Conservation (phyloP, 108 stramenopile genomes). For the Parmales sp. region DNA sequence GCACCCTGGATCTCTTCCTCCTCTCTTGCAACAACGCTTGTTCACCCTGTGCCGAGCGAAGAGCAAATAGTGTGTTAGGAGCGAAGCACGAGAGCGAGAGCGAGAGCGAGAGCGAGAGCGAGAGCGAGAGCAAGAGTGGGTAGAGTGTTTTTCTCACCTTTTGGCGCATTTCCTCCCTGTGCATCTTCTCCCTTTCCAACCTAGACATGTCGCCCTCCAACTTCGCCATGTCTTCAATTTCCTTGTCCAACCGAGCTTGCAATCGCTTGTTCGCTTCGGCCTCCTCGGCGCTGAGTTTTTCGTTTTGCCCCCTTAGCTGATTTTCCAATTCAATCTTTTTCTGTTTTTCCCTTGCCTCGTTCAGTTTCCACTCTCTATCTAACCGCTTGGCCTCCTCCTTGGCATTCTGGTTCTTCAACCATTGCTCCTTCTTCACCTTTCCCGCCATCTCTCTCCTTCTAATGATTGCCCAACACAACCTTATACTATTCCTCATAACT, state of each 20-base stretch:
- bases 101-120: too few relatives aligned
- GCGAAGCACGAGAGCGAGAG: too few relatives aligned
- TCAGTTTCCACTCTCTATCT: constrained; percentile 1
- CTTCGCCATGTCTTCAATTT: constrained; percentile 6
- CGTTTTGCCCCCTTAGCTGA: not conserved
- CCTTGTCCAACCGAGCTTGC: not conserved
- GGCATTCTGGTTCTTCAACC: not conserved
- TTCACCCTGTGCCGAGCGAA: too few relatives aligned
- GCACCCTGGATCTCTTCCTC: too few relatives aligned
- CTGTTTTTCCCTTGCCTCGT: not conserved
- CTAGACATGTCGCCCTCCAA: too few relatives aligned
- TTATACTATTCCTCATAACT: not conserved
- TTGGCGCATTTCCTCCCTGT: too few relatives aligned
- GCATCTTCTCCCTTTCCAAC: too few relatives aligned
- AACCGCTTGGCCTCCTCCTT: not conserved
- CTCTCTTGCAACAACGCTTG: too few relatives aligned
- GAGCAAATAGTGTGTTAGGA: too few relatives aligned
- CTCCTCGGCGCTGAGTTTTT: not conserved
- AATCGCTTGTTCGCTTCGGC: not conserved
- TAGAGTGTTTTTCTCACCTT: too few relatives aligned
- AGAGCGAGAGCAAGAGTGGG: too few relatives aligned
- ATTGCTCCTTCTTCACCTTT: not conserved
- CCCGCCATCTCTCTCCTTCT: not conserved
- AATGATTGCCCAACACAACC: not conserved
- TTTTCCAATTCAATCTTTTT: not conserved